A percentile compares a stretch with the other conserved stretches of the same genome.
These are phyloP conservation scores for Adansonia madagascariensis DNA, from an alignment of 441 rosid genomes.

Conservation along the genomic window DNA sequence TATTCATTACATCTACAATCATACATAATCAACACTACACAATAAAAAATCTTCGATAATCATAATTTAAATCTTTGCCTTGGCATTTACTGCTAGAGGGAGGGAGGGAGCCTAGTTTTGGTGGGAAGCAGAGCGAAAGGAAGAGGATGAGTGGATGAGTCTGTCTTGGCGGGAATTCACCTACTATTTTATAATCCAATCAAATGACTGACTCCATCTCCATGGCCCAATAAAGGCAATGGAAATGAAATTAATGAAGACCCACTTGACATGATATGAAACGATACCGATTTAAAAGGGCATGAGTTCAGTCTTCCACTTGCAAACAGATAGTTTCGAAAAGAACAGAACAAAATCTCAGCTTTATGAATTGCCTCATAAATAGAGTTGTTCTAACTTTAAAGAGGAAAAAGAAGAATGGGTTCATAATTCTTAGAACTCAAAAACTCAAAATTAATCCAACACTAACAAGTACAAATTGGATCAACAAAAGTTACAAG, in stretches of 20 bases:
- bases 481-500: constrained; percentile 14
- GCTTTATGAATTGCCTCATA: not conserved
- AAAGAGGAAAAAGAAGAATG: not conserved
- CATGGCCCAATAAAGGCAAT: no score
- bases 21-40: no score
- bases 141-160: no score
- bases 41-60: no score
- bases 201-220: not conserved
- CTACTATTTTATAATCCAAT: not conserved
- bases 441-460: constrained; percentile 12
- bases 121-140: no score
- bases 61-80: no score
- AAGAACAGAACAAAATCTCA: not conserved
- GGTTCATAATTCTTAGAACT: not conserved
- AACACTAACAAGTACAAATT: not conserved
- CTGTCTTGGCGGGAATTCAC: not conserved
- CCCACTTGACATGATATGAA: not conserved
- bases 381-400: not conserved
- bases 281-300: not conserved
- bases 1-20: no score
- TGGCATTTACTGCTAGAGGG: no score
- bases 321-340: not conserved
- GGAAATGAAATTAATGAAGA: no score
- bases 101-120: no score
- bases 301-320: not conserved